Evolutionary conservation across 495 filamentous ascomycete genomes (phyloP), one percentile per base, ranked within the genome.

Genomic region (Tuber aestivum): DNA sequence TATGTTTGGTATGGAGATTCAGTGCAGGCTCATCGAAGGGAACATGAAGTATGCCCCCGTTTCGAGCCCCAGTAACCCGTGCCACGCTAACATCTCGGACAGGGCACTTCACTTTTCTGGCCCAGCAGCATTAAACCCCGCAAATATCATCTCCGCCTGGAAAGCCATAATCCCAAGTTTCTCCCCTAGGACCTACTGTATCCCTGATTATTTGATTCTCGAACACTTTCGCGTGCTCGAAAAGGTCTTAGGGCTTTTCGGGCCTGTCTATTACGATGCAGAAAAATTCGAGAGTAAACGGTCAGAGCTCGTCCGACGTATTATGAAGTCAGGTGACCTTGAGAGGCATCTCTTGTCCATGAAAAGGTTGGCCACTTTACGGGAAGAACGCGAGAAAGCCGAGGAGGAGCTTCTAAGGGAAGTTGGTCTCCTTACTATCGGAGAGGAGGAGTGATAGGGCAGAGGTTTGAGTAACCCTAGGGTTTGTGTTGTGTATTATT

Each of bases 1-100:
- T 70, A 81, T 81, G 79, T 81, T 80, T 42, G 78, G 78, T 16
- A 74, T 79, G 74, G 78, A 77, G 56, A 48, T 79, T 9, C 78
- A 79, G 41, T 79, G 78, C 32, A 79, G 48, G 16, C 61, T 79
- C 35, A 45, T 79, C 14, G 78, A 79, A 65, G 73, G 76, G 65
- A 79, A 79, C 16, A 9, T 79, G 74, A 79, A 72, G 78, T 79
- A 37, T 70, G 70, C 23, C 7, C 45, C 27, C 20, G 18, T 38
- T 41, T 41, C 37, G 12, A 4, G 0, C 23, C 37, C 4, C 35
- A 38, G 45, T 27, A 18, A 35, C 41, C 37, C 0, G 1, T 27
- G 35, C 37, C 38, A 45, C 73, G 23, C 78, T 40, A 45, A 48
- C 6, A 16, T 42, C 20, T 21, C 27, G 23, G 20, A 10, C 23